Evolutionary conservation across 805 yeast species (phyloP).

Genomic region (Blastobotrys mokoenaii): DNA sequence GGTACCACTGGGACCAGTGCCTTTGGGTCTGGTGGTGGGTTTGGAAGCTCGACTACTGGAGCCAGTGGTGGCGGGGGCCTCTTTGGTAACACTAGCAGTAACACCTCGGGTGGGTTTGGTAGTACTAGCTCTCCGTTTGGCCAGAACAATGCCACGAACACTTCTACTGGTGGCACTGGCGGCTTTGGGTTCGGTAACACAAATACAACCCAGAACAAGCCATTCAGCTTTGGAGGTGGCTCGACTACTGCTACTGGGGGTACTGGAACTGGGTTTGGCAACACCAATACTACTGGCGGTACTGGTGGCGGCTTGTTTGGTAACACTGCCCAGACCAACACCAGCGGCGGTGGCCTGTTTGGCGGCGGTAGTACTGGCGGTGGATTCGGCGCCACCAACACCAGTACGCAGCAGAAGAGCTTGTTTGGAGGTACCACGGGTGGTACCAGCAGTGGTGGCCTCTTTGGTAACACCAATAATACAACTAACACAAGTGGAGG

Average conservation of each 20-base stretch:
- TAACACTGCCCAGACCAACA: constrained; percentile 6
- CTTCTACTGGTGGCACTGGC: constrained; percentile 32
- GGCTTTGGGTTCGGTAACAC: constrained; percentile 17
- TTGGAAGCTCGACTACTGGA: not conserved
- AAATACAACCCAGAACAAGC: constrained; percentile 15
- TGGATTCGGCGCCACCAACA: constrained; percentile 7
- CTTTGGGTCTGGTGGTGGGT: constrained; percentile 15
- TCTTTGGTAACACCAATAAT: constrained; percentile 9
- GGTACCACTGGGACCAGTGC: constrained; percentile 20
- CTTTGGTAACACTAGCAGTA: constrained; percentile 20
- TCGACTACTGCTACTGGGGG: constrained; percentile 9
- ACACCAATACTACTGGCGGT: constrained; percentile 9
- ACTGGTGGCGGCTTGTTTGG: constrained; percentile 25
- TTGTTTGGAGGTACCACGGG: constrained; percentile 7
- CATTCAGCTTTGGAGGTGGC: constrained; percentile 20
- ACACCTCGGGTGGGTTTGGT: constrained; percentile 21
- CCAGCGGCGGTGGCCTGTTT: constrained; percentile 24
- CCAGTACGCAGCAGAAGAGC: not conserved
- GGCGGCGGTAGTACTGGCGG: constrained; percentile 11
- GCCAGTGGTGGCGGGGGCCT: constrained; percentile 10
- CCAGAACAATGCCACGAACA: constrained; percentile 14
- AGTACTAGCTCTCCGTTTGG: constrained; percentile 14
- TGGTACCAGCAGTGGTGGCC: constrained; percentile 12
- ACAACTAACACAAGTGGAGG: constrained; percentile 12
- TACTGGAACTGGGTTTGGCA: constrained; percentile 14